These are phyloP conservation scores for Trichopus zeylanicus DNA, from an alignment of 116 monocot genomes.

Conservation along the genomic window DNA sequence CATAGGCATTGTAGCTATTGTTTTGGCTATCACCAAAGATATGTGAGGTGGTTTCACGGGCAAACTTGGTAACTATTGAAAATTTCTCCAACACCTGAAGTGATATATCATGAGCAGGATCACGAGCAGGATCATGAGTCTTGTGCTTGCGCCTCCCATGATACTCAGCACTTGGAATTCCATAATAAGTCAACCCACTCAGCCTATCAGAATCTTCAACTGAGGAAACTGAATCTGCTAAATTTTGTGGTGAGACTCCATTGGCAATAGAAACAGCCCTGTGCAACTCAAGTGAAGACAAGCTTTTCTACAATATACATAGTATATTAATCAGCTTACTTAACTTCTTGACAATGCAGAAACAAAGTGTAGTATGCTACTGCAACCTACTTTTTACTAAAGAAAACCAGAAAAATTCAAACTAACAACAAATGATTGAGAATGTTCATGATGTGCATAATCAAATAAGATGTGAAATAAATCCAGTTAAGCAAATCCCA, in stretches of 20 bases:
- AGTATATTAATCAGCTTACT: neutral
- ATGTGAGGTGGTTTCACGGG: slow-evolving; percentile 85
- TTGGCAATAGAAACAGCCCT: slow-evolving; percentile 58
- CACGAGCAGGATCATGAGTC: slow-evolving; percentile 67
- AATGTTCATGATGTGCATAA: neutral
- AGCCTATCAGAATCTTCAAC: slow-evolving; percentile 27
- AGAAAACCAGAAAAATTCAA: no score
- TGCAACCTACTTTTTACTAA: no score
- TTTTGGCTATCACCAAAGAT: slow-evolving; percentile 71
- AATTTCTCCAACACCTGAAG: slow-evolving; percentile 98
- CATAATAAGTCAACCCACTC: slow-evolving; percentile 19
- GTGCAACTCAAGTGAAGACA: slow-evolving; percentile 79
- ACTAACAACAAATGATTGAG: no score
- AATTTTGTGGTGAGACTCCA: slow-evolving; percentile 23
- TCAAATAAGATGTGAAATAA: no score
- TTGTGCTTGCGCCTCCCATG: slow-evolving; percentile 40
- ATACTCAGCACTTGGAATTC: slow-evolving; percentile 38
- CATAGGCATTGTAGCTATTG: slow-evolving; percentile 29
- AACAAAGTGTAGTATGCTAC: neutral
- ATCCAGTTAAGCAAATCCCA: no score
- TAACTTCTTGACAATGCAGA: neutral
- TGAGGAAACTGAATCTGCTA: slow-evolving; percentile 28
- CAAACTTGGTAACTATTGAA: slow-evolving; percentile 92
- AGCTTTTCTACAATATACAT: slow-evolving; percentile 54
- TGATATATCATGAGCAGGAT: slow-evolving; percentile 80